These are phyloP conservation scores for Austroboletus olivaceoglutinosus DNA, from an alignment of 1,284 basidiomycete species.

Conservation along the genomic window DNA sequence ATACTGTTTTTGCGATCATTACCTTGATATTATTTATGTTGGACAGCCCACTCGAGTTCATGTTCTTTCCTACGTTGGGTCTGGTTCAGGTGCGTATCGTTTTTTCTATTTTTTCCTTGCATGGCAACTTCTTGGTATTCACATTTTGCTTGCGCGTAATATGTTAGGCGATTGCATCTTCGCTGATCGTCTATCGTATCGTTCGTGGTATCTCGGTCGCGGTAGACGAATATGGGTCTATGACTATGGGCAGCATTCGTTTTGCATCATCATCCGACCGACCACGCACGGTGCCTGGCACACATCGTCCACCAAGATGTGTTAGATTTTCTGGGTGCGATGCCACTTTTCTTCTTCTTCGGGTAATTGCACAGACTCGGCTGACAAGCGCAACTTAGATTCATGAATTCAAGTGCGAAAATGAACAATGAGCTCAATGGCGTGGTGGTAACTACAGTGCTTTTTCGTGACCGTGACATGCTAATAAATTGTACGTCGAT, in stretches of 20 bases:
- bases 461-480: no score
- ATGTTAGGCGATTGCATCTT: background rate
- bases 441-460: no score
- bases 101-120: background rate
- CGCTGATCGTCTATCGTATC: constrained; percentile 20
- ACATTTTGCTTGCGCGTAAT: background rate
- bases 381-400: no score
- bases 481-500: no score
- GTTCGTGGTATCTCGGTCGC: constrained; percentile 13
- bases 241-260: background rate
- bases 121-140: background rate
- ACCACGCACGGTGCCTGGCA: no score
- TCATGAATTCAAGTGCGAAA: no score
- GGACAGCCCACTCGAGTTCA: constrained; percentile 14
- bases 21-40: constrained; percentile 12
- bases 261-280: background rate
- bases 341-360: no score
- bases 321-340: no score
- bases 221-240: background rate
- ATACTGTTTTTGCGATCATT: constrained; percentile 10
- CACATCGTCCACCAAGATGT: no score
- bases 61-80: constrained; percentile 23
- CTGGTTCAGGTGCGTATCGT: constrained; percentile 13
- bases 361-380: no score
- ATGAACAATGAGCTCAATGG: no score